Evolutionary conservation across 345 rosid genomes (phyloP).

Genomic region (Salix suchowensis): DNA sequence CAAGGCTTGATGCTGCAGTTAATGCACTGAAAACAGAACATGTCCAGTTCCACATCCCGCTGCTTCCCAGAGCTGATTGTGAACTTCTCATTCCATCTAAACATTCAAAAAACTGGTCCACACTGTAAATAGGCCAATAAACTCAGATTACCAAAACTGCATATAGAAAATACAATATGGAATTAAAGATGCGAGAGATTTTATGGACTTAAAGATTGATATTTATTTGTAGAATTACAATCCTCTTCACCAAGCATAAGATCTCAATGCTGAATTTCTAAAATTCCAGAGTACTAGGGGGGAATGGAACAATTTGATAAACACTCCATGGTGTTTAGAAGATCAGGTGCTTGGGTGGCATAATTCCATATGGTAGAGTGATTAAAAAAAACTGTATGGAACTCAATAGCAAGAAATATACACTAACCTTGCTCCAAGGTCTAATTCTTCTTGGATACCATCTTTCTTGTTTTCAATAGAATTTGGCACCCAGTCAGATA

Average conservation of each 20-base stretch:
- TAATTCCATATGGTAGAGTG: no score
- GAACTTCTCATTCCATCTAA: constrained; percentile 85
- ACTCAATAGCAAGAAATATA: neutral
- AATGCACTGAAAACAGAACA: constrained; percentile 90
- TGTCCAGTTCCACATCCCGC: constrained; percentile 97
- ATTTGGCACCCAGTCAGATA: constrained; percentile 77
- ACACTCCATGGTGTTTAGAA: no score
- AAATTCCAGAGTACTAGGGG: no score
- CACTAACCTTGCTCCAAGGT: constrained; percentile 81
- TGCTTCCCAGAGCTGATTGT: constrained; percentile 80
- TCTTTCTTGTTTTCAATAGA: constrained; percentile 35
- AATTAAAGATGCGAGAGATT: no score
- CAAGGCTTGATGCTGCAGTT: constrained; percentile 98
- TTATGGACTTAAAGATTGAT: no score
- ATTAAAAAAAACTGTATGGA: neutral
- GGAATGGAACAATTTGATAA: neutral
- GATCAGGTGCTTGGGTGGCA: no score
- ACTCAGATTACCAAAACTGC: constrained; percentile 4
- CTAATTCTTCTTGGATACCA: constrained; percentile 42
- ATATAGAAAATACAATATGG: neutral
- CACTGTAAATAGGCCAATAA: constrained; percentile 39
- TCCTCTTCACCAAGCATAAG: no score
- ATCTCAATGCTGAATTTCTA: no score
- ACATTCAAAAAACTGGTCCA: constrained; percentile 96
- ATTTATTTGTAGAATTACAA: no score